phyloP scores from a whole-genome alignment of 176 grass and related monocot genomes.

The Thinopyrum elongatum region DNA sequence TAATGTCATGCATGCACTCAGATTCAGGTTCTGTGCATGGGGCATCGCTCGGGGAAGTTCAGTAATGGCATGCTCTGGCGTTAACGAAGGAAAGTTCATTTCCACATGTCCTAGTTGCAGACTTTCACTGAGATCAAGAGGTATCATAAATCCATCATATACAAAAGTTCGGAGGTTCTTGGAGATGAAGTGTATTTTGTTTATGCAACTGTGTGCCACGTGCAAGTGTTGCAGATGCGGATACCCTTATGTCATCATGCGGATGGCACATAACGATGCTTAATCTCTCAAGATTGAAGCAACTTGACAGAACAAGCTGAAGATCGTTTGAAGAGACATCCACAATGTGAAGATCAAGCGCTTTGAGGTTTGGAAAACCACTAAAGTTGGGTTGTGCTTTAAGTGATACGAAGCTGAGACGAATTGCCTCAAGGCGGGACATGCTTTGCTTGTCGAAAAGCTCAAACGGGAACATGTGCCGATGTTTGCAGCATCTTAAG shows the following conservation, averaged over 20 bases:
- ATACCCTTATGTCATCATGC: background rate
- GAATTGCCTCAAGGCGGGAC: background rate
- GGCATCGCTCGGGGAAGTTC: background rate
- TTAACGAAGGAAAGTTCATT: background rate
- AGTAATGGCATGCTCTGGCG: background rate
- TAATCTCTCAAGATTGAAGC: background rate
- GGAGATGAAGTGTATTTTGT: slow-evolving; percentile 10
- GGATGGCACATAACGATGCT: background rate
- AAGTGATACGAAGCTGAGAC: background rate
- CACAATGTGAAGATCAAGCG: background rate
- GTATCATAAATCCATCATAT: background rate
- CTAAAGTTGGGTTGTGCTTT: background rate
- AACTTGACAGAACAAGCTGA: background rate
- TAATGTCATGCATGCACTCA: background rate
- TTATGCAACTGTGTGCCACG: background rate
- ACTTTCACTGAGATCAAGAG: background rate
- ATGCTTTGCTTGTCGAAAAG: background rate
- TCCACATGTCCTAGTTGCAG: background rate
- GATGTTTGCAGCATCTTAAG: background rate
- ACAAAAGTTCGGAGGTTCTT: background rate
- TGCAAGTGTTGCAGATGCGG: background rate
- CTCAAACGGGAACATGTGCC: background rate
- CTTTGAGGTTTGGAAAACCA: background rate
- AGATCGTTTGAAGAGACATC: background rate
- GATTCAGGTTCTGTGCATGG: background rate